Base-by-base conservation (phyloP, 2,329 filamentous ascomycete species). In the Fusarium staphyleae region DNA sequence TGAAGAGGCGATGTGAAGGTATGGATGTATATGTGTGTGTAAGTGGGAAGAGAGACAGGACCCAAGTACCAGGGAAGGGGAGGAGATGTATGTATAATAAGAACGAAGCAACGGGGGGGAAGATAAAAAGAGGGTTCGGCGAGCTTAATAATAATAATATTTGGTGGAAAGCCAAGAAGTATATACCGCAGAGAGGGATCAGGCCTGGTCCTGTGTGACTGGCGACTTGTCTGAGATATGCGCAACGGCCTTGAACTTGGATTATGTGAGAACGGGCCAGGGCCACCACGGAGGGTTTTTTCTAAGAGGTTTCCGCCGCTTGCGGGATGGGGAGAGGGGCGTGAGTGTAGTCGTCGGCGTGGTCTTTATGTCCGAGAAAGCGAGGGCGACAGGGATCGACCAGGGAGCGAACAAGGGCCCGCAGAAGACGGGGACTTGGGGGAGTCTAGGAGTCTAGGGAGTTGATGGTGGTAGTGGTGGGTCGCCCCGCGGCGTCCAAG, bases 341-440 rank as follows among this genome's bases (percentile, higher is more conserved):
- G 58, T 68, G 63, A 8, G 16, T 42, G 52, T 67, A 71, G 57
- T 50, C 40, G 64, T 74, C 72, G 72, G 72, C 68, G 61, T 66
- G 66, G 65, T 73, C 62, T 70, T 74, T 75, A 75, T 76, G 72
- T 75, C 74, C 74, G 74, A 76, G 72, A 65, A 59, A 52, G 67
- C 67, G 67, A 69, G 66, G 52, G 56, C 42, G 39, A 48, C 57
- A 63, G 57, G 64, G 60, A 57, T 62, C 39, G 43, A 39, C 32
- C 39, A 63, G 52, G 48, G 51, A 60, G 54, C n/a, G 33, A 26
- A 28, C 36, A 36, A 46, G 48, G 58, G 15, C 29, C 54, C 44
- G 41, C 49, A 58, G 19, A 14, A 34, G 45, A 45, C 49, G 51
- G 42, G 42, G 52, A 50, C 44, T 48, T 47, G 19, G 9, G 9